Evolutionary conservation across 129 eudicot species (phyloP), one percentile per base, ranked within the genome.

Genomic region (Chrysanthemum makinoi): DNA sequence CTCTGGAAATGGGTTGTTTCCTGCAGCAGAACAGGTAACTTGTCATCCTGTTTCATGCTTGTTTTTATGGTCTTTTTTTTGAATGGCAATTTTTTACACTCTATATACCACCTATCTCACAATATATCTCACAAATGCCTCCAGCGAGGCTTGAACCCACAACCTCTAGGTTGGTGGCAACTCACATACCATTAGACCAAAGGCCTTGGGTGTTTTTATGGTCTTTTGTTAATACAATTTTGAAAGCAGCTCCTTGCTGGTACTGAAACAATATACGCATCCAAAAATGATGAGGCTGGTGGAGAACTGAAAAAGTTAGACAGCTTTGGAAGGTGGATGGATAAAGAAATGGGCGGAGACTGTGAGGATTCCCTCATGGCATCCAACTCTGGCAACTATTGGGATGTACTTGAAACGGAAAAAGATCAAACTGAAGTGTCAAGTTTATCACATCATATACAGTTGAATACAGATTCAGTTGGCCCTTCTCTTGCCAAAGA

Each of bases 291-390:
- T 13, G 68, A 26, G 12, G 76, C 64, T 22, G 17, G 17, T 51
- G 53, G 62, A 69, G 65, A 54, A 65, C 56, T 80, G 57, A 69
- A 69, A 28, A 75, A 75, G 73, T 44, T 75, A 35, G 84, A 80
- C 58, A 80, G 80, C 69, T 75, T 75, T 64, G 77, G 77, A 19
- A 75, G 80, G 56, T 80, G 84, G 84, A 75, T 80, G 80, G 51
- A 75, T 3, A 39, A 39, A 39, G 46, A 39, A 39, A 39, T 39
- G 10, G 46, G 46, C 2, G 46, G 46, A 39, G 46, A 39, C 46
- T 39, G 46, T 39, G 46, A 39, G 46, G 62, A 80, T 49, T 74
- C 77, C 19, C 28, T 80, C 17, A 70, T 80, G 73, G 76, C 80
- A 39, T 39, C 46, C 46, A 39, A 39, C 15, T 63, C 84, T 3